Evolutionary conservation across 148 eudicot species (phyloP), one percentile per base, ranked within the genome.

Genomic region (Amaranthus palmeri): DNA sequence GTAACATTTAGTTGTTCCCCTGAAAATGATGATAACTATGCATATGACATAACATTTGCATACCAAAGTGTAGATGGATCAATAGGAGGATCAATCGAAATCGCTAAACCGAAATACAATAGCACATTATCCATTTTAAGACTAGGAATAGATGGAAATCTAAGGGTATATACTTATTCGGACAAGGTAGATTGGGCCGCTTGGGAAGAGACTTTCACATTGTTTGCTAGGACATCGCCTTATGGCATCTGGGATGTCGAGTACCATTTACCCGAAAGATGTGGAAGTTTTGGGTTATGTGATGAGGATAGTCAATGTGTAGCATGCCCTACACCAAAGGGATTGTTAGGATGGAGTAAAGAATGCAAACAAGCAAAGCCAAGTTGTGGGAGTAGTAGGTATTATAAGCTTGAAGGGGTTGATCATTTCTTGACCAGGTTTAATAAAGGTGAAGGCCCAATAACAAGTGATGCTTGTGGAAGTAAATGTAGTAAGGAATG

Each of bases 311-410:
- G 65, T 76, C 88, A 89, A 41, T 86, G 90, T 40, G 87, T 89
- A 45, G 91, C 84, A 13, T 89, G 95, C 67, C 91, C 89, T 11
- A 76, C 81, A 40, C 75, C 87, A 0, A 83, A 69, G 61, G 86
- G 91, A 72, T 66, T 84, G 43, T 12, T 85, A 62, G 88, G 91
- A 3, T 90, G 87, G 90, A 84, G 81, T 79, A 81, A 85, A 72
- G 71, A 65, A 11, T 87, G 91, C 54, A 67, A 78, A 43, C 73
- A 83, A 41, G 72, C 75, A 1, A 77, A 77, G 75, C 67, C 75
- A 42, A 52, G 56, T 5, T 80, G 67, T 61, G 71, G 72, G 36
- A 25, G 36, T 15, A 76, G 73, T 54, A 56, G 65, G n/a, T 89
- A 84, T 73, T 87, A 79, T 48, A 85, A 87, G 52, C 40, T 89